Base-by-base conservation (phyloP, 208 protist genomes). In the Acanthamoeba polyphaga region DNA sequence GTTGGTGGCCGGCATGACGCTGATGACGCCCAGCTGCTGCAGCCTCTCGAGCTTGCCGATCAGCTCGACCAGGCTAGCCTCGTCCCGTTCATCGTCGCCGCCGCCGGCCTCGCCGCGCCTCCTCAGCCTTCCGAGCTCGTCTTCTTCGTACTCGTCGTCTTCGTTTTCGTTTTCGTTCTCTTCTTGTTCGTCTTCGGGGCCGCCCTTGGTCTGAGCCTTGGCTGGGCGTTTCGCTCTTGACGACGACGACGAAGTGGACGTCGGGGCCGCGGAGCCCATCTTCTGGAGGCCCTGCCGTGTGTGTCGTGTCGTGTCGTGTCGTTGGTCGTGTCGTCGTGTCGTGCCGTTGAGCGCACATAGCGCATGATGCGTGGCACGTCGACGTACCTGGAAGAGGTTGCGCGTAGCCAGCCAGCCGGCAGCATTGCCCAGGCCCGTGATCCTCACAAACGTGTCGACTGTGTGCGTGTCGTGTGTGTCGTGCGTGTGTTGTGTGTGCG, bases 11-110 rank as follows among this genome's bases (percentile, higher is more conserved):
- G 68, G 68, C 68, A 74, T 43, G 29, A 74, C 68, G 9, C 29
- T 74, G 68, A 74, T 74, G 76, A 84, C 27, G 46, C 76, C 76
- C 43, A 84, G 43, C 76, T 84, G 76, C 76, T 84, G 76, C 38
- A 84, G 43, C 76, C 76, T 84, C 43, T 84, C 76, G 43, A 84
- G 51, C 24, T 49, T 55, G 46, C 29, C 43, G 76, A 84, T 84
- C 24, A 84, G 76, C 6, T 84, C 76, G 43, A 27, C 0, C 10
- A 84, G 76, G 76, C 76, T 84, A 22, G 34, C 43, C 46, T 84
- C 76, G 46, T 55, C 46, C 43, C 13, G 51, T 22, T 13, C 68
- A 6, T 7, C 17, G 2, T 74, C 32, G n/a, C 49, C 49, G 10
- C 5, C 13, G 68, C 13, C 22, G 29, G 15, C 13, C 13, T 10